phyloP scores from a whole-genome alignment of 2,329 filamentous ascomycete genomes.

The Trichoderma atrobrunneum region DNA sequence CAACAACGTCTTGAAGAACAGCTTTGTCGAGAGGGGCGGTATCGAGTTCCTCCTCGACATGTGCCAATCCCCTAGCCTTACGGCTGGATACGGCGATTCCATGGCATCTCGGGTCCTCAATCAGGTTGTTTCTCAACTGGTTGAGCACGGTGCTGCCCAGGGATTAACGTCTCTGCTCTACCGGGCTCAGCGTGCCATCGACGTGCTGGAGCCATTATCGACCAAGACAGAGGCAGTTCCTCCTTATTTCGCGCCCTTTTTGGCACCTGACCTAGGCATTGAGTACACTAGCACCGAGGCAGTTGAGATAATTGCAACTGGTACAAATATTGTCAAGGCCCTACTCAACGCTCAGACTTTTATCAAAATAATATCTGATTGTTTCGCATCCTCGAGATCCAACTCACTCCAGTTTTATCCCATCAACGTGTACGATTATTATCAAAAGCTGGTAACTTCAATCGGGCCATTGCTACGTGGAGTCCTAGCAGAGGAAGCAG shows the following conservation, averaged over 20 bases:
- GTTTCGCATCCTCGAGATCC: constrained; percentile 68
- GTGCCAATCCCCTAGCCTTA: constrained; percentile 75
- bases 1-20: constrained; percentile 68
- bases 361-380: constrained; percentile 69
- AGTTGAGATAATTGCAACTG: constrained; percentile 51
- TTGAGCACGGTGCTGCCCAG: constrained; percentile 76
- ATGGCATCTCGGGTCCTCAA: constrained; percentile 67
- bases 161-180: constrained; percentile 78
- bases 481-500: constrained; percentile 81
- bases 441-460: constrained; percentile 67
- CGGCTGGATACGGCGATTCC: constrained; percentile 58
- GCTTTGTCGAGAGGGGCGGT: constrained; percentile 75
- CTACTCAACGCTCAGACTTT: constrained; percentile 75
- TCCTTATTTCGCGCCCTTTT: constrained; percentile 69
- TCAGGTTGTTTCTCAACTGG: constrained; percentile 70
- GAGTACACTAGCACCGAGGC: constrained; percentile 34
- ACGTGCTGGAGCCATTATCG: constrained; percentile 65
- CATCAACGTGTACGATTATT: constrained; percentile 83
- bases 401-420: constrained; percentile 65
- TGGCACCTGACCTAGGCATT: constrained; percentile 45
- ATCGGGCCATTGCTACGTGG: constrained; percentile 76
- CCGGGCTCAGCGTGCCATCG: constrained; percentile 67
- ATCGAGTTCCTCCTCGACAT: constrained; percentile 83
- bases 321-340: constrained; percentile 76
- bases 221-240: constrained; percentile 44